A percentile compares a stretch with the other conserved stretches of the same genome.
Evolutionary conservation across 768 basidiomycete species (phyloP).

Genomic region (Mycena galericulata): DNA sequence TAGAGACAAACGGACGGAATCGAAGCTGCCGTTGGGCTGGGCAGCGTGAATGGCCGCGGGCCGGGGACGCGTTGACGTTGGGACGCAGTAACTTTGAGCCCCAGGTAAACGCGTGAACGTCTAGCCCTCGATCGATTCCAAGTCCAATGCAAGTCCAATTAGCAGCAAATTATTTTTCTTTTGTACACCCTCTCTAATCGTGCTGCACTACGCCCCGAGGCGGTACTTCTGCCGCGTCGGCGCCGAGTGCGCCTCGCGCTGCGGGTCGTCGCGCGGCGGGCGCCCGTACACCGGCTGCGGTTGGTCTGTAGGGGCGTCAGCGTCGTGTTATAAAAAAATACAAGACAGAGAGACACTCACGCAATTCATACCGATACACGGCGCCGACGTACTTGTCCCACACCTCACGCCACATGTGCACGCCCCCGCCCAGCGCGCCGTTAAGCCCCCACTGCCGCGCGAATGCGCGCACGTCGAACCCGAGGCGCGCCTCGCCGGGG

Average conservation of each 20-base stretch:
- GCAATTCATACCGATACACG: conserved; percentile 74
- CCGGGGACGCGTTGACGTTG: no score
- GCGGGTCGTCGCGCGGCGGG: conserved; percentile 35
- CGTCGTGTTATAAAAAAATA: background rate
- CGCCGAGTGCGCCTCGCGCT: conserved; percentile 20
- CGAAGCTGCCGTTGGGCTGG: no score
- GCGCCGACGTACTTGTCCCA: conserved; percentile 75
- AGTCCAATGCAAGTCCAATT: no score
- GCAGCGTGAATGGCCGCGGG: no score
- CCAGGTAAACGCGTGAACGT: no score
- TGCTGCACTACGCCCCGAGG: conserved; percentile 8
- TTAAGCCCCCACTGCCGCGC: conserved; percentile 65
- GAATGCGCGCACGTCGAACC: conserved; percentile 79
- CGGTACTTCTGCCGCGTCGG: conserved; percentile 24
- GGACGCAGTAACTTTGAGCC: no score
- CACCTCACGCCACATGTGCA: conserved; percentile 85
- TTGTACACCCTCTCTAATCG: background rate
- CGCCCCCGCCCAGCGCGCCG: conserved; percentile 71
- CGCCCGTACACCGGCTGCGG: conserved; percentile 30
- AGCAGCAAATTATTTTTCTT: background rate
- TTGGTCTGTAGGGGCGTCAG: conserved; percentile 43
- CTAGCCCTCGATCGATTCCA: no score
- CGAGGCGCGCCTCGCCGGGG: conserved; percentile 59
- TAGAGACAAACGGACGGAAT: no score
- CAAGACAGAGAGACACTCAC: conserved; percentile 59